phyloP scores from a whole-genome alignment of 768 basidiomycete species.

The Leucosporidium yakuticum region DNA sequence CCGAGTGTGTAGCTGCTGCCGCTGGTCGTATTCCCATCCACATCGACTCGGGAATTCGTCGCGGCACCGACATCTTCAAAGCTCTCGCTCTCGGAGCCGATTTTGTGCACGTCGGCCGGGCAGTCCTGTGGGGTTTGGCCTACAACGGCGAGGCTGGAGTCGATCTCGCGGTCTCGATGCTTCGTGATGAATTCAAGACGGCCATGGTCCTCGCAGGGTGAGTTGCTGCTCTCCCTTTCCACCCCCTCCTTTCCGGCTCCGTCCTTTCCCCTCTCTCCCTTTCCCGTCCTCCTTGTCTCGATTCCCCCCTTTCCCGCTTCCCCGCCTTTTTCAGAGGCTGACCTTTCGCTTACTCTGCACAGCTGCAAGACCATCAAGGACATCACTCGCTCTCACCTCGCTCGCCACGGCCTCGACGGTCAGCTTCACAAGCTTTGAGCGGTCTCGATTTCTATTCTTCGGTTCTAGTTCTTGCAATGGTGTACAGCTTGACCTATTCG shows the following conservation, averaged over 20 bases:
- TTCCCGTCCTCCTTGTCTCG: too few relatives aligned
- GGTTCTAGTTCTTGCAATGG: too few relatives aligned
- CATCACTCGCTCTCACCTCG: conserved; percentile 3
- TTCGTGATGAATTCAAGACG: conserved; percentile 46
- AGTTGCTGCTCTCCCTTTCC: too few relatives aligned
- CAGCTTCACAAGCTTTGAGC: background rate
- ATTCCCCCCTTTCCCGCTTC: too few relatives aligned
- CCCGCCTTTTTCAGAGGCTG: background rate
- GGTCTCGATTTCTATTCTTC: too few relatives aligned
- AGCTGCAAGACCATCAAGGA: conserved; percentile 1
- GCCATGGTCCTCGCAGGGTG: conserved; percentile 40
- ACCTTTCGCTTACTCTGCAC: background rate
- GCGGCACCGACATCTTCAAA: conserved; percentile 37
- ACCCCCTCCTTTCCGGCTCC: too few relatives aligned
- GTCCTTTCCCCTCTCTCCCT: too few relatives aligned
- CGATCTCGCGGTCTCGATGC: conserved; percentile 24
- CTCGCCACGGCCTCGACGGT: background rate
- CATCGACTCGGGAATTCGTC: conserved; percentile 32
- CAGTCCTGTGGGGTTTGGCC: conserved; percentile 1
- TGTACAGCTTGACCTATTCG: too few relatives aligned
- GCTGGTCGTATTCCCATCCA: conserved; percentile 31
- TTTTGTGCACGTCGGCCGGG: conserved; percentile 4
- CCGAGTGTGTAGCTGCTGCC: conserved; percentile 36
- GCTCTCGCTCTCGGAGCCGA: conserved; percentile 33
- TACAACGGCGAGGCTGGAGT: conserved; percentile 45